Evolutionary conservation across 1,139 yeast genomes (phyloP).

Genomic region (Kluyveromyces sp.): DNA sequence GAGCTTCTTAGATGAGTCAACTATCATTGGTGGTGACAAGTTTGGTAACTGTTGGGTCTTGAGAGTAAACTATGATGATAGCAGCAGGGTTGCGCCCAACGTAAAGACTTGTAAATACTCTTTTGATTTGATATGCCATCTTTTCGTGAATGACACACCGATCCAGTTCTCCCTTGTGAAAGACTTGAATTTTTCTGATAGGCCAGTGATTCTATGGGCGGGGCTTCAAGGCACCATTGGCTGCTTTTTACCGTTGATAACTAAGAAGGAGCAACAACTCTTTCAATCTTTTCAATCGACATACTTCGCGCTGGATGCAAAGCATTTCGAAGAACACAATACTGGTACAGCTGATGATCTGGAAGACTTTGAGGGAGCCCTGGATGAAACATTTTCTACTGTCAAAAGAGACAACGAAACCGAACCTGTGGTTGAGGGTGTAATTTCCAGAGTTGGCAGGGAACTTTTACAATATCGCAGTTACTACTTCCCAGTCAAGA

Average conservation of each 20-base stretch:
- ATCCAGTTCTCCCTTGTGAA: constrained; percentile 44
- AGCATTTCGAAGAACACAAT: constrained; percentile 10
- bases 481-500: constrained; percentile 68
- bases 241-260: constrained; percentile 56
- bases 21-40: constrained; percentile 81
- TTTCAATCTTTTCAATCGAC: constrained; percentile 47
- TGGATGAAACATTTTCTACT: not conserved
- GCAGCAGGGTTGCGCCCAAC: constrained; percentile 17
- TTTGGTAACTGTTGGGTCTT: constrained; percentile 74
- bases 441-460: constrained; percentile 49
- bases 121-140: constrained; percentile 50
- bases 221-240: constrained; percentile 85
- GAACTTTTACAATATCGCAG: constrained; percentile 66
- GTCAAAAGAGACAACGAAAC: constrained; percentile 20
- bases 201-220: constrained; percentile 59
- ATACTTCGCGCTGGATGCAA: constrained; percentile 37
- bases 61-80: constrained; percentile 43
- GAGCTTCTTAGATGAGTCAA: constrained; percentile 59
- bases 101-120: constrained; percentile 38
- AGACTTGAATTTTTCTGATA: constrained; percentile 37
- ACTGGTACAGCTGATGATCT: constrained; percentile 6
- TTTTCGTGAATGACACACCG: constrained; percentile 63
- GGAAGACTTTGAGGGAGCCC: constrained; percentile 6
- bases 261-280: constrained; percentile 56
- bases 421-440: constrained; percentile 25